Base-by-base conservation (phyloP, 176 grass and related monocot species). In the Phyllostachys edulis region DNA sequence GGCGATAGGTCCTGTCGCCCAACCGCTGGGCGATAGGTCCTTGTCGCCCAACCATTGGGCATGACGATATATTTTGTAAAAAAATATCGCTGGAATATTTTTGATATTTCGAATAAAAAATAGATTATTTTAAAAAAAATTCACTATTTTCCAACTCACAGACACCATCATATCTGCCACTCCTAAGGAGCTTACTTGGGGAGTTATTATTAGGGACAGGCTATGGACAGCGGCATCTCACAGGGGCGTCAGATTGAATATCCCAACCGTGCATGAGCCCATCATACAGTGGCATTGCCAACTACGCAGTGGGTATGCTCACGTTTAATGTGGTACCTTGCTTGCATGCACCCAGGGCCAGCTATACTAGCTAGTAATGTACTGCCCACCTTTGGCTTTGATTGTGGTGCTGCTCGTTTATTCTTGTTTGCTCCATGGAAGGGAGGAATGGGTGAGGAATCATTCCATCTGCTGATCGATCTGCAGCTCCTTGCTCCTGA, bases 231-330 rank as follows among this genome's bases (percentile, higher is more conserved):
- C 60, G 32, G 59, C 71, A 29, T 75, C 82, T 55, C 34, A 5
- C 47, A 9, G 41, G 9, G 60, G 15, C 26, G 71, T 73, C 71
- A 73, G 42, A 6, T 23, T 71, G 21, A 83, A 80, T 41, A 85
- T 85, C 82, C 87, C 70, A 77, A 85, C 57, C 64, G 63, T 64
- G 82, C 76, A 39, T 45, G 50, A 85, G 62, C 54, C 63, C 71
- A 74, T 77, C 72, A n/a, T 23, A 50, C 86, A 77, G 50, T 21
- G 20, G 69, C 69, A 7, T 24, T 38, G 85, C 85, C 70, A 75
- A 68, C 69, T 21, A 67, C 15, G 78, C 70, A 40, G 78, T 59
- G 62, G 78, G 67, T 67, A 64, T 83, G 74, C 26, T 44, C 80
- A 56, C 74, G 66, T 88, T 88, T 72, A 79, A 79, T 75, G 67